Conservation (phyloP, 2,329 filamentous ascomycete species). For the Bipolaris victoriae region DNA sequence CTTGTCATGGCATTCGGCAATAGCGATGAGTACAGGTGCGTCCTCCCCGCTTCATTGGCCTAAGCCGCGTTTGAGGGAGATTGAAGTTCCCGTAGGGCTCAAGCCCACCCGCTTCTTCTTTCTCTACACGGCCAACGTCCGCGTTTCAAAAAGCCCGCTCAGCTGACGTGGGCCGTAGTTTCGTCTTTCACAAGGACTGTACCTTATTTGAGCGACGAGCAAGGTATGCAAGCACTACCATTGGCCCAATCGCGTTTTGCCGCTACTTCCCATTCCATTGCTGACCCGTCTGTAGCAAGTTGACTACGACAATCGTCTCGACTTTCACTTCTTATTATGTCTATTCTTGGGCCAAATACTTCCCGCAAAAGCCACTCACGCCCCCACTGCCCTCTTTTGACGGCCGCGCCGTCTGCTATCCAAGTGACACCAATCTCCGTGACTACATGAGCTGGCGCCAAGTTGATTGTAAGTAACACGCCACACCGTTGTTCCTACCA, state of each 20-base stretch:
- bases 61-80: conserved; percentile 22
- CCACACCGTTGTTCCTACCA: neutral
- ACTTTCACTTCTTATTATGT: conserved; percentile 94
- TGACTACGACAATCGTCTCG: conserved; percentile 88
- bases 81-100: conserved; percentile 15
- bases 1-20: conserved; percentile 89
- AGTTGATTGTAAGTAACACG: conserved; percentile 76
- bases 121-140: conserved; percentile 11
- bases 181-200: conserved; percentile 84
- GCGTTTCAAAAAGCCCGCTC: conserved; percentile 22
- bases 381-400: conserved; percentile 88
- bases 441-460: conserved; percentile 99
- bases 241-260: conserved; percentile 13
- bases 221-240: conserved; percentile 59
- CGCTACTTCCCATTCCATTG: neutral
- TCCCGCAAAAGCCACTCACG: conserved; percentile 72
- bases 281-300: conserved; percentile 66
- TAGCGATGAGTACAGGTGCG: conserved; percentile 87
- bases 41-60: conserved; percentile 1
- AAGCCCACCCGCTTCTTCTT: neutral
- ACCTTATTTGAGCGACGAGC: conserved; percentile 83
- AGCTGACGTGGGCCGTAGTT: conserved; percentile 63
- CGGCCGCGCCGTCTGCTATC: conserved; percentile 88
- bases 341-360: conserved; percentile 76
- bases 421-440: conserved; percentile 77